Percentiles rank a stretch among this genome's conserved stretches.
Evolutionary conservation across 1,284 basidiomycete species (phyloP).

Genomic region (Marasmius tenuissimus): DNA sequence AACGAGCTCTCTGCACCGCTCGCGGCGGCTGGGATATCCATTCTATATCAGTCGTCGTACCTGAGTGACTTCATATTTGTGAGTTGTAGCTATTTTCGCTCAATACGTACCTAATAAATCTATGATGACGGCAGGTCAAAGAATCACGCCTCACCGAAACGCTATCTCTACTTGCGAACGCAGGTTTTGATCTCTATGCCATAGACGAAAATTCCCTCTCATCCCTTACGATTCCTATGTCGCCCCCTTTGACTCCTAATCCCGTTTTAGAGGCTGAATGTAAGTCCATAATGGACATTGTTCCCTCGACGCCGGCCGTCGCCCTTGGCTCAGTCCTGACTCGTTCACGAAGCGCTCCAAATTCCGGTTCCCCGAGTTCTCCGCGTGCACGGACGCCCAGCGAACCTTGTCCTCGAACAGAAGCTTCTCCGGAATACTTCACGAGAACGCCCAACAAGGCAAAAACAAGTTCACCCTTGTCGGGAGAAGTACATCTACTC

Average conservation of each 20-base stretch:
- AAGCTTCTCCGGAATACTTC: conserved; percentile 12
- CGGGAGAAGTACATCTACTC: conserved; percentile 49
- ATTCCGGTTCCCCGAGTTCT: conserved; percentile 27
- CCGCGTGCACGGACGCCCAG: conserved; percentile 5
- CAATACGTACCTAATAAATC: conserved; percentile 3
- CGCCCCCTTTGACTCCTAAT: conserved; percentile 33
- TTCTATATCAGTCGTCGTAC: conserved; percentile 84
- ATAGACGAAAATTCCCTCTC: conserved; percentile 44
- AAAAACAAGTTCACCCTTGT: conserved; percentile 49
- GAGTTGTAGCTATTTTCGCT: conserved; percentile 23
- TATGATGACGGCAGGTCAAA: conserved; percentile 51
- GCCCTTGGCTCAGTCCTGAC: conserved; percentile 22
- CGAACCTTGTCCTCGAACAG: neutral
- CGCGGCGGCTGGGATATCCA: conserved; percentile 78
- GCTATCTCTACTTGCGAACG: conserved; percentile 55
- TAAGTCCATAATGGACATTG: conserved; percentile 36
- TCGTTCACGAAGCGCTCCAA: conserved; percentile 39
- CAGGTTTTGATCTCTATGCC: conserved; percentile 72
- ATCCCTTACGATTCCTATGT: conserved; percentile 27
- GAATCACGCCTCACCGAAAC: conserved; percentile 62
- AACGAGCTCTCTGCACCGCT: conserved; percentile 78
- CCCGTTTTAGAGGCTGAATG: conserved; percentile 29
- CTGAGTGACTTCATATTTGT: conserved; percentile 85
- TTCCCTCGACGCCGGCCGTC: neutral
- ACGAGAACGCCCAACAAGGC: conserved; percentile 5